phyloP scores from a whole-genome alignment of 306 rosid species.

The Leucaena leucocephala region DNA sequence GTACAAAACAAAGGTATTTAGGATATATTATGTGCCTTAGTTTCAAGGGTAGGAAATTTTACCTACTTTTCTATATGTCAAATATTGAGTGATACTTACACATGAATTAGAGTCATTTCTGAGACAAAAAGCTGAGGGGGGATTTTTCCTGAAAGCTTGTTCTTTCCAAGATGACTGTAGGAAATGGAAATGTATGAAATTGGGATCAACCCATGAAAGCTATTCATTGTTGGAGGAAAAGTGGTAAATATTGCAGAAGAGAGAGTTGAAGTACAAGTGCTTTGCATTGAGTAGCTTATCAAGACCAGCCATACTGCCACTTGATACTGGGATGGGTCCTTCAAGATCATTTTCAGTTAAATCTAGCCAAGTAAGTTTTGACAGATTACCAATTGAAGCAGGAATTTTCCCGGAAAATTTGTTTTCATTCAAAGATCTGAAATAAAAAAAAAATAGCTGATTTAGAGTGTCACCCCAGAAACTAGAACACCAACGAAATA shows the following conservation, averaged over 20 bases:
- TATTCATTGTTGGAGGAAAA: not conserved
- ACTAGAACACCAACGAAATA: not conserved
- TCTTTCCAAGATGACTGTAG: constrained; percentile 60
- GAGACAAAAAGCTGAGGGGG: constrained; percentile 48
- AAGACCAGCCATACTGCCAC: constrained; percentile 38
- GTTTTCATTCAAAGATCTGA: constrained; percentile 41
- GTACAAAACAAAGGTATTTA: not conserved
- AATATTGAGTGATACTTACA: constrained; percentile 46
- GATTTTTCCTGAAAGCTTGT: constrained; percentile 48
- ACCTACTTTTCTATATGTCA: not conserved
- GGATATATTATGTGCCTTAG: not conserved
- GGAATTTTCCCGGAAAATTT: constrained; percentile 36
- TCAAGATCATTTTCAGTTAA: constrained; percentile 36
- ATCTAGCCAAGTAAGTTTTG: constrained; percentile 42
- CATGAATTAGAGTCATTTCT: constrained; percentile 50
- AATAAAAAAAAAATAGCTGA: not conserved
- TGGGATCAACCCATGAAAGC: not conserved
- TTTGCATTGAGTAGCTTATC: constrained; percentile 29
- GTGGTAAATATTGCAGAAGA: constrained; percentile 3
- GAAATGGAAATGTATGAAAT: constrained; percentile 9
- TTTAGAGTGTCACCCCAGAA: constrained; percentile 16
- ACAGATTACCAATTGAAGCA: constrained; percentile 37
- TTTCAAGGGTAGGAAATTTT: not conserved
- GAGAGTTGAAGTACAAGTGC: constrained; percentile 41
- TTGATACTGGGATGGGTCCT: constrained; percentile 42